Evolutionary conservation across 345 rosid species (phyloP), one percentile per base, ranked within the genome.

Genomic region (Camelina sativa): DNA sequence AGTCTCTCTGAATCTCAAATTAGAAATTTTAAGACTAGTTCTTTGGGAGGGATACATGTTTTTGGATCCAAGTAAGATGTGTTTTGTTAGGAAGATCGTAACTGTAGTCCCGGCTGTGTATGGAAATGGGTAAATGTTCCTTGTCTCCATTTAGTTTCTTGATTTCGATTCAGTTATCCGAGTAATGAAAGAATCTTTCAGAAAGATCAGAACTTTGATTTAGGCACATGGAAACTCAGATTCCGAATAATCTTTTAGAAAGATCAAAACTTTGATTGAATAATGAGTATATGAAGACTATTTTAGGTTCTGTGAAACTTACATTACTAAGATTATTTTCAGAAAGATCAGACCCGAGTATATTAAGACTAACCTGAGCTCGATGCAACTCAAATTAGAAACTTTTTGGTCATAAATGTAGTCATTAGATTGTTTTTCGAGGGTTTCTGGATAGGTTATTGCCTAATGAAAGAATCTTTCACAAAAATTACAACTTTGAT

Each of bases 401-500:
- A 13, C 47, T 43, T 43, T 43, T 43, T 43, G 47, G 47, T 43
- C 16, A 13, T 43, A 11, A 40, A 8, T 40, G 13, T 40, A 3
- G 13, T 40, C 10, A 40, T 40, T 40, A 10, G 43, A 40, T 40
- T 11, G 13, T 11, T 40, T 40, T 40, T 10, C 4, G 13, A 40
- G 11, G 11, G 48, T 44, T 44, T 13, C 16, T 44, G 3, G 48
- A 44, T 44, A 2, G 10, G 9, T 47, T 47, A 47, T 47, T 9
- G 51, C 16, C 20, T n/a, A 7, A 47, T 47, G 51, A 46, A 47
- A n/a, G 9, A 5, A 44, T 44, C 16, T 13, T 44, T 44, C 7
- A 13, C 8, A 70, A 70, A 44, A 8, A 60, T n/a, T 17, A 15
- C 5, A 71, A 47, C 67, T 61, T 71, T 59, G 47, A 22, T 58